A percentile compares a stretch with the other conserved stretches of the same genome.
These are phyloP conservation scores for Fusarium floridanum DNA, from an alignment of 2,329 filamentous ascomycete species.

Conservation along the genomic window DNA sequence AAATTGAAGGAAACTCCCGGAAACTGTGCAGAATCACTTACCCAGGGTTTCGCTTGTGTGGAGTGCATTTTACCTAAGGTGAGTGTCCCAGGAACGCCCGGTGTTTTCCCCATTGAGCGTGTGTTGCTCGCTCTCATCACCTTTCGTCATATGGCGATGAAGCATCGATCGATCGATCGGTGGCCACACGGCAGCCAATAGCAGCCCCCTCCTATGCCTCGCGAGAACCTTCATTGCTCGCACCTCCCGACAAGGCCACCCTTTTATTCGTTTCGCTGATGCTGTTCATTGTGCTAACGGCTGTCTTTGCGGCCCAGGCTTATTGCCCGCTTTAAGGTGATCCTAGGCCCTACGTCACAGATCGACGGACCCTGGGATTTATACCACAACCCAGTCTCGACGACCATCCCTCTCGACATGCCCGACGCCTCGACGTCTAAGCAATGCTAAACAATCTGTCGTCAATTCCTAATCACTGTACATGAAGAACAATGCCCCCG, in stretches of 20 bases:
- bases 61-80: slow-evolving; percentile 23
- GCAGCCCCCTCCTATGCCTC: slow-evolving; percentile 10
- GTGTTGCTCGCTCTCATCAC: slow-evolving; percentile 26
- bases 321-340: slow-evolving; percentile 16
- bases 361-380: slow-evolving; percentile 30
- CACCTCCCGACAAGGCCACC: slow-evolving; percentile 6
- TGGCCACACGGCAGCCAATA: slow-evolving; percentile 42
- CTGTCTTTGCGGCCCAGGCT: slow-evolving; percentile 15
- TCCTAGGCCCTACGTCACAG: slow-evolving; percentile 40
- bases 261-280: slow-evolving; percentile 5
- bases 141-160: slow-evolving; percentile 45
- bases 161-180: slow-evolving; percentile 52
- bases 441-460: slow-evolving; percentile 29
- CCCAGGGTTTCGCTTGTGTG: slow-evolving; percentile 4
- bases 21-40: not conserved
- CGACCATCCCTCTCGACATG: slow-evolving; percentile 13
- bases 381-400: slow-evolving; percentile 18
- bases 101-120: slow-evolving; percentile 19
- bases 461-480: not conserved
- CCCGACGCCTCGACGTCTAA: slow-evolving; percentile 5
- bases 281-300: slow-evolving; percentile 23
- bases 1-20: not conserved
- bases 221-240: slow-evolving; percentile 24
- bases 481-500: slow-evolving; percentile 48
- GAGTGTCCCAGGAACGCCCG: slow-evolving; percentile 27